These are phyloP conservation scores for Aspergillus fijiensis DNA, from an alignment of 2,329 filamentous ascomycete genomes.

Conservation along the genomic window DNA sequence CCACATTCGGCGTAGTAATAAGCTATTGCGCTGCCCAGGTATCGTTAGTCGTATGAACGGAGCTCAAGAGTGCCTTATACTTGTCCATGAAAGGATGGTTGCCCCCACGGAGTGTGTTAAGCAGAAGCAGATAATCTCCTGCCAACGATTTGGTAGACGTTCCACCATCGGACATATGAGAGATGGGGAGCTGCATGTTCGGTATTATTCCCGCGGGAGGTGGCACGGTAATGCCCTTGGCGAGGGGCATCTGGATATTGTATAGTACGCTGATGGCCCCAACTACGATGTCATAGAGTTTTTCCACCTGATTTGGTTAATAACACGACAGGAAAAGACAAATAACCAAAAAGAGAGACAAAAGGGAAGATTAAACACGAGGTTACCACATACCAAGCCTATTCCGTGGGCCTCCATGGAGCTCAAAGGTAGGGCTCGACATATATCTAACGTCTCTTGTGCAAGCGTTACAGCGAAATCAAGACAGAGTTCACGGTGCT, in stretches of 20 bases:
- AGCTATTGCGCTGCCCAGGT: constrained; percentile 23
- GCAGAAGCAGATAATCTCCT: constrained; percentile 32
- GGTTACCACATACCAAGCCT: constrained; percentile 32
- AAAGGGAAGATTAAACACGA: too few relatives aligned
- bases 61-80: constrained; percentile 29
- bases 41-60: constrained; percentile 23
- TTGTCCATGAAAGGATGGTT: constrained; percentile 38
- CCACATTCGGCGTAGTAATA: too few relatives aligned
- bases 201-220: constrained; percentile 2
- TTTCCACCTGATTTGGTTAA: constrained; percentile 33
- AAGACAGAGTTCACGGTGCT: constrained; percentile 39
- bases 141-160: constrained; percentile 25
- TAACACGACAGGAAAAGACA: neutral
- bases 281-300: constrained; percentile 41
- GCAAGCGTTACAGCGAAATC: constrained; percentile 40
- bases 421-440: constrained; percentile 32
- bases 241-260: constrained; percentile 26
- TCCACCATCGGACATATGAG: constrained; percentile 1
- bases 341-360: too few relatives aligned
- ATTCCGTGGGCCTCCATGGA: constrained; percentile 47
- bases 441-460: constrained; percentile 35
- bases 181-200: constrained; percentile 1
- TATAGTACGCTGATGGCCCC: constrained; percentile 33
- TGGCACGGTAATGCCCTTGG: constrained; percentile 11
- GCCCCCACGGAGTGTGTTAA: constrained; percentile 36